phyloP scores from a whole-genome alignment of 768 basidiomycete genomes.

The Calocybe cyanea region DNA sequence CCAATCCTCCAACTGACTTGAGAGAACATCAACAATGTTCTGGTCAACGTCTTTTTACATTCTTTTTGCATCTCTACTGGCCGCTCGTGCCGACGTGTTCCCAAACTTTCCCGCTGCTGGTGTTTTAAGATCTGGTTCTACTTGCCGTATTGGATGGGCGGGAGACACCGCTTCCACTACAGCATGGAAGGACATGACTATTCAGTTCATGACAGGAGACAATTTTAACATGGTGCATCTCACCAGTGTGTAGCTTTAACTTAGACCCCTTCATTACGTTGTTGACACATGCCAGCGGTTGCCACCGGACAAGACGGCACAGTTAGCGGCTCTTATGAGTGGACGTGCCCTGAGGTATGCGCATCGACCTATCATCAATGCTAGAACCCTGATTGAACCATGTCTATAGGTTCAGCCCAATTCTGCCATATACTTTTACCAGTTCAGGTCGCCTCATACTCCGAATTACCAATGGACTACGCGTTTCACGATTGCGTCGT shows the following conservation, averaged over 20 bases:
- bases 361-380: too few species aligned
- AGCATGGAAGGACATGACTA: constrained; percentile 65
- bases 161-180: constrained; percentile 50
- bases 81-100: constrained; percentile 48
- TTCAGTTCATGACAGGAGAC: constrained; percentile 76
- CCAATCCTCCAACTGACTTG: background rate
- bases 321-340: constrained; percentile 42
- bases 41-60: constrained; percentile 1
- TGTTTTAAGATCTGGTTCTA: constrained; percentile 49
- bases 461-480: constrained; percentile 59
- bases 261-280: too few species aligned
- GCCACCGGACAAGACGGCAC: constrained; percentile 60
- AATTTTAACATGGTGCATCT: constrained; percentile 68
- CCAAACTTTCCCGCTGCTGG: constrained; percentile 62
- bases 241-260: constrained; percentile 45
- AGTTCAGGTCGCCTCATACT: constrained; percentile 52
- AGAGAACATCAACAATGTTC: background rate
- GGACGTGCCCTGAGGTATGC: constrained; percentile 60
- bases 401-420: constrained; percentile 51
- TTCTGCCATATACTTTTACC: constrained; percentile 76
- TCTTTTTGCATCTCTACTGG: constrained; percentile 24
- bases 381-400: background rate
- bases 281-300: too few species aligned
- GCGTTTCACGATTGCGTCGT: constrained; percentile 67
- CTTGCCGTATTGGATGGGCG: constrained; percentile 60